phyloP scores from a whole-genome alignment of 352 stramenopile genomes.

The Pythium pyrilobum region DNA sequence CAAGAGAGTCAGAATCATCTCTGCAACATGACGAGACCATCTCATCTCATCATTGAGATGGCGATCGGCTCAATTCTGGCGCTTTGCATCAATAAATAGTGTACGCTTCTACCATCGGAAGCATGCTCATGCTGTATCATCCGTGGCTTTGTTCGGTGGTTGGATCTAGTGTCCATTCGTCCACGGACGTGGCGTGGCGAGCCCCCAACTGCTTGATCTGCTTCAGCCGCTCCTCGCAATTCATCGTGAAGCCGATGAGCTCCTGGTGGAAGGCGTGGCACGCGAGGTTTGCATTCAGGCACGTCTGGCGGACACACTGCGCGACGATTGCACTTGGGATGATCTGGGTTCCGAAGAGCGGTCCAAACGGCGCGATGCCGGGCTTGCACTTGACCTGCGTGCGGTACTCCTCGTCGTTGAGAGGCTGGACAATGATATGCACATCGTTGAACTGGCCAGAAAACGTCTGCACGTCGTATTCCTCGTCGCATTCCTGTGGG shows the following conservation, averaged over 20 bases:
- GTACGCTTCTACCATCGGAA: too few species aligned
- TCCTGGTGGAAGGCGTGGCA: constrained; percentile 83
- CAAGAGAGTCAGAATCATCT: too few species aligned
- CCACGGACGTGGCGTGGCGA: constrained; percentile 31
- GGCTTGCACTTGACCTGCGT: constrained; percentile 68
- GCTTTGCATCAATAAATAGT: constrained; percentile 23
- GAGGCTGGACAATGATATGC: constrained; percentile 80
- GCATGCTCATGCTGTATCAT: not conserved
- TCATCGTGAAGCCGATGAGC: constrained; percentile 70
- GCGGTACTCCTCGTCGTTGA: constrained; percentile 72
- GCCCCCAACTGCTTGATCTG: constrained; percentile 83
- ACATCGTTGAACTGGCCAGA: constrained; percentile 85
- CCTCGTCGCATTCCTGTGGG: constrained; percentile 71
- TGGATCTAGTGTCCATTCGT: constrained; percentile 39
- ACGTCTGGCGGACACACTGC: constrained; percentile 65
- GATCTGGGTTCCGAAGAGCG: constrained; percentile 70
- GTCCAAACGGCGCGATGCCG: constrained; percentile 67
- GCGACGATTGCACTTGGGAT: constrained; percentile 56
- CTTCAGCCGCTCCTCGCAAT: constrained; percentile 80
- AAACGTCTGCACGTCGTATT: constrained; percentile 71
- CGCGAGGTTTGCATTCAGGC: constrained; percentile 78
- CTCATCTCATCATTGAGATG: too few species aligned
- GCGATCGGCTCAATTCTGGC: too few species aligned
- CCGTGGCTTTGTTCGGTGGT: not conserved
- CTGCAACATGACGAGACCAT: too few species aligned